Evolutionary conservation across 1,139 yeast genomes (phyloP), one percentile per base, ranked within the genome.

Genomic region (Diutina siamensis): DNA sequence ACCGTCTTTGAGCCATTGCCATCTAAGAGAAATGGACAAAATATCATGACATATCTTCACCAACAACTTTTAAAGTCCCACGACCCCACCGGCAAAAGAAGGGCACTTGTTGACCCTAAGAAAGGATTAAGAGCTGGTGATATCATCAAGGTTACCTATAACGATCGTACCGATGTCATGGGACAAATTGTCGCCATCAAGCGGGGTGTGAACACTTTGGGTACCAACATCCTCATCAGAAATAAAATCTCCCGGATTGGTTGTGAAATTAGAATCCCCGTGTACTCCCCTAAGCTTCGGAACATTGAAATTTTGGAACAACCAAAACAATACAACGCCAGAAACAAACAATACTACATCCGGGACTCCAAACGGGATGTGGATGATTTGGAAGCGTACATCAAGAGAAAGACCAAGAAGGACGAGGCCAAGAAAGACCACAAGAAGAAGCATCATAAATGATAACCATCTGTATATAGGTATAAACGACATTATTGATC

Each of bases 321-420:
- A 61, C 89, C 94, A 25, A 71, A 73, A 53, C 72, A 72, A 57
- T 81, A 84, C 65, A 75, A 79, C 71, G 60, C 71, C 21, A 76
- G 95, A 75, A 76, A 78, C 65, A 87, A 85, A 71, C 92, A 86
- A 54, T 87, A 81, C 71, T 88, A 85, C 64, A 84, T 88, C 59
- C 82, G 96, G 67, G 83, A 78, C 63, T 74, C 86, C 52, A 81
- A 80, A 63, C 68, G 82, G 64, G 97, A 88, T 63, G 95, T 86
- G 42, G 84, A 82, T 50, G 92, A 83, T 58, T 67, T 83, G 50
- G 92, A 83, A 55, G 65, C 60, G 4, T 62, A 62, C 49, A 59
- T 69, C 47, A 67, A 64, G 51, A 57, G 58, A 48, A 60, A 60
- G 51, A 51, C 51, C 45, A 57, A 58, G 50, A 38, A 38, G 42